Conservation (phyloP, 139 green algal genomes). For the Auxenochlorella pyrenoidosa region DNA sequence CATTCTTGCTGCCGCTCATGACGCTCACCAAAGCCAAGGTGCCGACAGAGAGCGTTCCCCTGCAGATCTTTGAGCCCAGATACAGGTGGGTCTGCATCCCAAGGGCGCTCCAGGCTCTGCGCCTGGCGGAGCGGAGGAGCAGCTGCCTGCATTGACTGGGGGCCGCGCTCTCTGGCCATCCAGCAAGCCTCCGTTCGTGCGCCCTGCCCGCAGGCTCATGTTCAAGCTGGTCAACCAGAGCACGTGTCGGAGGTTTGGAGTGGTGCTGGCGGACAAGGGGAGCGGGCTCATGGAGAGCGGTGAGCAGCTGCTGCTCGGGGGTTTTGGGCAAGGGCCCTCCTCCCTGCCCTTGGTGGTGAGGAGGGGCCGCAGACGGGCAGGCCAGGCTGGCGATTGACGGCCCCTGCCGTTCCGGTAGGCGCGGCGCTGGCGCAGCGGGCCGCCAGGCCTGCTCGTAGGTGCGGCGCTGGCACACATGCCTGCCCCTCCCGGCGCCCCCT, state of each 20-base stretch:
- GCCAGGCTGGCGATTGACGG: too few relatives aligned
- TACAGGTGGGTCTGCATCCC: not conserved
- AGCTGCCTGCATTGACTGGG: not conserved
- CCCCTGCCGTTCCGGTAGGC: too few relatives aligned
- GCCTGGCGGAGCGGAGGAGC: not conserved
- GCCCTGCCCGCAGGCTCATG: not conserved
- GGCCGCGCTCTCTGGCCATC: too few relatives aligned
- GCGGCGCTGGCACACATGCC: not conserved
- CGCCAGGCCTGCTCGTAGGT: not conserved
- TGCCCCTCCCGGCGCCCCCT: not conserved
- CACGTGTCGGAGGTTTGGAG: not conserved
- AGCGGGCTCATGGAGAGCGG: slow-evolving; percentile 28
- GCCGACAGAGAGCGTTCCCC: slow-evolving; percentile 23
- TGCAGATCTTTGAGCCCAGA: slow-evolving; percentile 25
- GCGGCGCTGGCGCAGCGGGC: too few relatives aligned
- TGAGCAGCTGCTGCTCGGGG: not conserved
- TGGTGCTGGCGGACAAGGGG: slow-evolving; percentile 25
- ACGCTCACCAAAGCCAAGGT: slow-evolving; percentile 21
- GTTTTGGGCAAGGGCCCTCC: too few relatives aligned
- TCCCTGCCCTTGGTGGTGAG: too few relatives aligned
- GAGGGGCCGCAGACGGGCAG: too few relatives aligned
- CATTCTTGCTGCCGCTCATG: slow-evolving; percentile 27
- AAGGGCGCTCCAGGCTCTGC: not conserved
- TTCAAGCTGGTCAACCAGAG: slow-evolving; percentile 32
- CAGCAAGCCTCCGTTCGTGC: too few relatives aligned